Conservation (phyloP, 169 alveolate genomes). For the Plasmodium cynomolgi region DNA sequence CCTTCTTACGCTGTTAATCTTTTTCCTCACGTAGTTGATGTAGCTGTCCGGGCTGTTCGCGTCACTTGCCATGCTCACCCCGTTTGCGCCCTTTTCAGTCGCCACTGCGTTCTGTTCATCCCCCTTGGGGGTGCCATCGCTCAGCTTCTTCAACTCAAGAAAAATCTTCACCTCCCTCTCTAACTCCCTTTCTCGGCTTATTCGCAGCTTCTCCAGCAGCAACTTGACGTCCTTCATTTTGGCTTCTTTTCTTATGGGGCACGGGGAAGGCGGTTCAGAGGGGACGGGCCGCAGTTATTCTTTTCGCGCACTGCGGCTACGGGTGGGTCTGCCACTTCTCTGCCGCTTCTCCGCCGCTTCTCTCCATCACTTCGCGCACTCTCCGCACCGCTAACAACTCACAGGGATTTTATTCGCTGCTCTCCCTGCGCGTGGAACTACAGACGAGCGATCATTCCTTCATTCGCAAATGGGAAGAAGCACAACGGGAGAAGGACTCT, state of each 20-base stretch:
- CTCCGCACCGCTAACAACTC: not conserved
- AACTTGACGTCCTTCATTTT: constrained; percentile 58
- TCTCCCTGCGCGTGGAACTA: not conserved
- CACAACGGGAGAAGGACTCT: not conserved
- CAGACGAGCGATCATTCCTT: not conserved
- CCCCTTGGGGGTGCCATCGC: not conserved
- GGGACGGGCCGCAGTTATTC: not conserved
- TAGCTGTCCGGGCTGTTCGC: not conserved
- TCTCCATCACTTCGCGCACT: not conserved
- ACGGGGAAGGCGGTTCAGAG: not conserved
- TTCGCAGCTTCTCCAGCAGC: not conserved
- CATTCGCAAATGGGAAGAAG: not conserved
- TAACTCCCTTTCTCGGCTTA: constrained; percentile 30
- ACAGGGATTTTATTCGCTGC: not conserved
- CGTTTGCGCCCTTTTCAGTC: not conserved
- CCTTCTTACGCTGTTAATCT: not conserved
- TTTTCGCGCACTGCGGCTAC: not conserved
- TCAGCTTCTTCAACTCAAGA: constrained; percentile 28
- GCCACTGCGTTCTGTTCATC: not conserved
- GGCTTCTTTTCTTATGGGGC: not conserved
- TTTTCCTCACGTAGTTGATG: constrained; percentile 10
- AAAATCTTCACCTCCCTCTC: constrained; percentile 55
- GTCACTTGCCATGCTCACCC: not conserved
- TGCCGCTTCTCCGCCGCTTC: too few relatives aligned
- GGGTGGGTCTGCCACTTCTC: not conserved